Evolutionary conservation across 192 early-diverging fungal species (phyloP).

Genomic region (Coemansia sp.): DNA sequence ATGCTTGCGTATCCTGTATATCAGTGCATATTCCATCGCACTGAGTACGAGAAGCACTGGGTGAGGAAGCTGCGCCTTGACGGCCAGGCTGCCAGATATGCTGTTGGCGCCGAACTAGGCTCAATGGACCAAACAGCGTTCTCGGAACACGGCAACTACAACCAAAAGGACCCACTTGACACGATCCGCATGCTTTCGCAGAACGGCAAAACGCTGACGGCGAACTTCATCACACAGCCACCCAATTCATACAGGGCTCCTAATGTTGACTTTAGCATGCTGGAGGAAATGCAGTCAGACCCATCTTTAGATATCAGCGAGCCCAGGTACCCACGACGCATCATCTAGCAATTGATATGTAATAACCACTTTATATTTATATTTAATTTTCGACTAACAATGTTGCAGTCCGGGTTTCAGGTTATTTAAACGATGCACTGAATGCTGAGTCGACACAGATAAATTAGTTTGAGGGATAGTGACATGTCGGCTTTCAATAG

Average conservation of each 20-base stretch:
- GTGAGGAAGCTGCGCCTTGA: slow-evolving; percentile 23
- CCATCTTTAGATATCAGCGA: slow-evolving; percentile 9
- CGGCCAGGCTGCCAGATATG: slow-evolving; percentile 17
- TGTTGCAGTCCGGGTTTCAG: too few species aligned
- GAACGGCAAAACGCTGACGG: slow-evolving; percentile 10
- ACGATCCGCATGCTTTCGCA: slow-evolving; percentile 18
- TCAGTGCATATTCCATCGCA: slow-evolving; percentile 19
- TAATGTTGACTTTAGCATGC: slow-evolving; percentile 4
- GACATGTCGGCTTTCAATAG: too few species aligned
- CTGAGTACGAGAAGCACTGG: slow-evolving; percentile 28
- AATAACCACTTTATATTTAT: too few species aligned
- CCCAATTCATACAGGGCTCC: slow-evolving; percentile 9
- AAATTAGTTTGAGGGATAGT: too few species aligned
- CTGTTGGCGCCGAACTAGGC: slow-evolving; percentile 2
- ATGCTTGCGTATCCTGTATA: slow-evolving; percentile 28
- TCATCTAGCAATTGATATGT: slow-evolving; percentile 7
- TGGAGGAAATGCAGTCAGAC: slow-evolving; percentile 4
- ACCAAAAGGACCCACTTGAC: slow-evolving; percentile 18
- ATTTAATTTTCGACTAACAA: slow-evolving; percentile 4
- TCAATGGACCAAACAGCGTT: slow-evolving; percentile 3
- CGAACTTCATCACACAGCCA: not conserved
- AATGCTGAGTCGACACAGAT: too few species aligned
- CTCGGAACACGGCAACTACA: slow-evolving; percentile 14
- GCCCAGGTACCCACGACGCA: slow-evolving; percentile 6
- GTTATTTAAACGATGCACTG: too few species aligned